Base-by-base conservation (phyloP, 495 filamentous ascomycete genomes). In the Penicillium goetzii region DNA sequence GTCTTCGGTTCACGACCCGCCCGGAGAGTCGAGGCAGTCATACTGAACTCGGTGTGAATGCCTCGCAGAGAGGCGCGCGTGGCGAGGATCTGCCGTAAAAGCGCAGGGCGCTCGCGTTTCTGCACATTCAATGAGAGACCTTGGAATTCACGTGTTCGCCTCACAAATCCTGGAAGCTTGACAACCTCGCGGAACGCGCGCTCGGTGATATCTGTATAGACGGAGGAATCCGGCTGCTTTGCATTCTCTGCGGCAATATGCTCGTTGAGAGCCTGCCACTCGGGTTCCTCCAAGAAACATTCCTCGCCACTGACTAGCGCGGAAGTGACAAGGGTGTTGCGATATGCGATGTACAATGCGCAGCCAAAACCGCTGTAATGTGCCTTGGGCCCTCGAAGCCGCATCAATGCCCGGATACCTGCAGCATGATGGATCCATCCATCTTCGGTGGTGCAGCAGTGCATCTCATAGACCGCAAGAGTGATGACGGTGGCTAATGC, bases 381-480 rank as follows among this genome's bases (percentile, higher is more conserved):
- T 10, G 70, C 68, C 28, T 62, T 51, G 6, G 73, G 69, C 0
- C 77, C 76, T 15, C 78, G 77, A 9, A 73, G 65, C 38, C 68
- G 65, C 58, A 79, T 74, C 33, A 78, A 60, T 4, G 70, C 67
- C 21, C 70, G 70, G 23, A 76, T 71, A n/a, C 78, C 78, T 6
- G 69, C 60, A 6, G 75, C 75, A 64, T 79, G 77, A 43, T 69
- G 69, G 5, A 77, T 58, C 74, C 77, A 80, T 2, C 75, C 67
- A 33, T 72, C 51, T 12, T 65, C 49, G 14, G 65, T 68, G 32
- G 74, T 80, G 55, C 72, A 73, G 21, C 69, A 66, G 57, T 73
- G 68, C 38, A 76, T 68, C 58, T 80, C 76, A 54, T 73, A 80
- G 15, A 78, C 55, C 9, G 69, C 68, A 3, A 78, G 71, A 10